Conservation (phyloP, 805 yeast species). For the Lachancea quebecensis region DNA sequence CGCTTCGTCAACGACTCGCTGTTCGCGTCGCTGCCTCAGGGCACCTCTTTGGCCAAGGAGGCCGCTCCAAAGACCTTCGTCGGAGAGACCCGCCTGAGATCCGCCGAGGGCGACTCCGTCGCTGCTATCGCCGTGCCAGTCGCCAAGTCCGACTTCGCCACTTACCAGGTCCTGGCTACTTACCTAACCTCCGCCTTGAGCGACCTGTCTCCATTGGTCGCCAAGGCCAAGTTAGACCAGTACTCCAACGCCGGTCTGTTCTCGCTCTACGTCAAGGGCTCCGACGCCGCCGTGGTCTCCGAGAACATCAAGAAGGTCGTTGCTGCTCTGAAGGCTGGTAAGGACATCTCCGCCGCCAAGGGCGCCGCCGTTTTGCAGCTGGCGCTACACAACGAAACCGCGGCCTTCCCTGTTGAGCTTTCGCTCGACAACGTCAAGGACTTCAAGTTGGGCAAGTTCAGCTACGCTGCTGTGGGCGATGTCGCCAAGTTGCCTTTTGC, state of each 20-base stretch:
- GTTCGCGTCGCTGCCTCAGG: constrained; percentile 50
- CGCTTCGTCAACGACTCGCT: constrained; percentile 63
- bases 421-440: constrained; percentile 35
- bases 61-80: constrained; percentile 39
- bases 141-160: constrained; percentile 52
- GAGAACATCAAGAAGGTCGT: constrained; percentile 56
- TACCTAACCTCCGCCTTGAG: constrained; percentile 56
- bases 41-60: constrained; percentile 40
- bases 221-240: constrained; percentile 47
- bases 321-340: constrained; percentile 44
- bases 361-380: constrained; percentile 42
- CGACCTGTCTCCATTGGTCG: constrained; percentile 44
- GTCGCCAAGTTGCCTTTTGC: constrained; percentile 78
- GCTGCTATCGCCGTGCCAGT: constrained; percentile 82
- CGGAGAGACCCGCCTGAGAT: constrained; percentile 68
- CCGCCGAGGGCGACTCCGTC: constrained; percentile 50
- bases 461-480: constrained; percentile 87
- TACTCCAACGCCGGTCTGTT: constrained; percentile 80
- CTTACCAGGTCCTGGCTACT: constrained; percentile 64
- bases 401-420: constrained; percentile 32
- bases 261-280: constrained; percentile 57
- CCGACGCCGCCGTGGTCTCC: constrained; percentile 51
- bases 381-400: constrained; percentile 37
- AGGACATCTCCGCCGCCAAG: constrained; percentile 53
- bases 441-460: constrained; percentile 55